Percentiles rank a stretch among this genome's conserved stretches.
These are phyloP conservation scores for Willaertia magna DNA, from an alignment of 208 protist genomes.

Conservation along the genomic window DNA sequence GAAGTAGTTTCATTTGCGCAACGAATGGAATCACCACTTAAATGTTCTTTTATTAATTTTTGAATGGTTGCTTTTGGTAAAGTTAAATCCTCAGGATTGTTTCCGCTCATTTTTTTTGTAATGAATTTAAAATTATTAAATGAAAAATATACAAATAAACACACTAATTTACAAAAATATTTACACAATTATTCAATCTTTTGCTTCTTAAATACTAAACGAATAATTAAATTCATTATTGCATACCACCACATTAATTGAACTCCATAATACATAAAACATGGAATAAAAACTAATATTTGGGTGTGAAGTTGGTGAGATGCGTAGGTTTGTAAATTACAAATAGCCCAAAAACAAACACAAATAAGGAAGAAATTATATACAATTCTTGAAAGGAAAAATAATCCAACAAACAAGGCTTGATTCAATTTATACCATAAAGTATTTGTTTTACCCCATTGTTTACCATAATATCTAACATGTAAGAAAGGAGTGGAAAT, in stretches of 20 bases:
- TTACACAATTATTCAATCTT: too few species aligned
- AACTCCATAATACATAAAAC: neutral
- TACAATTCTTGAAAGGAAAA: neutral
- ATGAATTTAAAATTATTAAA: too few species aligned
- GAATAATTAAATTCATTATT: neutral
- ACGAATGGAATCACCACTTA: neutral
- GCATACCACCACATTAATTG: neutral
- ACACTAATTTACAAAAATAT: too few species aligned
- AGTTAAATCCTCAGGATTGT: neutral
- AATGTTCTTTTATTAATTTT: conserved; percentile 1
- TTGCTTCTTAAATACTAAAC: too few species aligned
- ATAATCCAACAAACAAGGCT: neutral
- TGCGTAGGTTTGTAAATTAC: neutral
- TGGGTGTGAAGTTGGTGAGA: neutral
- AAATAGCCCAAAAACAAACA: neutral
- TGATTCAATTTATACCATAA: neutral
- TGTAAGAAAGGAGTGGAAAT: neutral
- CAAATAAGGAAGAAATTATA: neutral
- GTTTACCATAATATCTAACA: neutral
- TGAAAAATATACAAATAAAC: too few species aligned
- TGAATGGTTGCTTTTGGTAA: neutral
- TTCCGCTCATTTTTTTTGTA: neutral
- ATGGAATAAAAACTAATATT: neutral
- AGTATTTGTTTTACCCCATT: neutral
- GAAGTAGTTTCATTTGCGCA: neutral